Conservation (phyloP, 306 rosid genomes). For the Styphnolobium japonicum region DNA sequence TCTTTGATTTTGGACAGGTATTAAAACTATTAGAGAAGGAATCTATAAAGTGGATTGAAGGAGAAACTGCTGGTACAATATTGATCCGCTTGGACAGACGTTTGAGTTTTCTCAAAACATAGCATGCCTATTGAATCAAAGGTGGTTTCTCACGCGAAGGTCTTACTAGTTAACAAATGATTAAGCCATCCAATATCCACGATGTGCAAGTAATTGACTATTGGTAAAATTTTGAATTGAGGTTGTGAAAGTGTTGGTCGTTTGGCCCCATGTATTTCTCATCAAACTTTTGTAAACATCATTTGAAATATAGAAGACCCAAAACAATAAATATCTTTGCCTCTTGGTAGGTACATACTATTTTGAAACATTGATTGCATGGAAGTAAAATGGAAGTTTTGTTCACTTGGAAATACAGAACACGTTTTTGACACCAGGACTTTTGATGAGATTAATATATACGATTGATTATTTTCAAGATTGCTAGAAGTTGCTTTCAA, state of each 20-base stretch:
- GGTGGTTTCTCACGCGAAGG: neutral
- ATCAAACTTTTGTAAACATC: neutral
- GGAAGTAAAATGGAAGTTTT: neutral
- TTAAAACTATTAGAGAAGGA: constrained; percentile 61
- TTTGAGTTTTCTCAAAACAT: constrained; percentile 44
- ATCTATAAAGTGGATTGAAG: constrained; percentile 74
- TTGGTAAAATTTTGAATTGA: neutral
- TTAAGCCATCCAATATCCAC: neutral
- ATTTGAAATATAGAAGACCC: neutral
- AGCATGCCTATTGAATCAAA: constrained; percentile 2
- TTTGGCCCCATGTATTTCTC: neutral
- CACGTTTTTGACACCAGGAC: neutral
- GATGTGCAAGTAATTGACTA: neutral
- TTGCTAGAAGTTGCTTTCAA: too few species aligned
- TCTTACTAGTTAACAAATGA: neutral
- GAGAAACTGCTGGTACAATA: constrained; percentile 52
- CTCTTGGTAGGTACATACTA: neutral
- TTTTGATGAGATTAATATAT: neutral
- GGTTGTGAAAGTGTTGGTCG: neutral
- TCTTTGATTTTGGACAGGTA: constrained; percentile 39
- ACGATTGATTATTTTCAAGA: neutral
- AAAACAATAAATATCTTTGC: neutral
- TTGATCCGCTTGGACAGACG: constrained; percentile 45
- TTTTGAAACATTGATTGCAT: neutral
- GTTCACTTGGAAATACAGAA: neutral